Conservation (phyloP, 345 rosid species). For the Brassica incana region DNA sequence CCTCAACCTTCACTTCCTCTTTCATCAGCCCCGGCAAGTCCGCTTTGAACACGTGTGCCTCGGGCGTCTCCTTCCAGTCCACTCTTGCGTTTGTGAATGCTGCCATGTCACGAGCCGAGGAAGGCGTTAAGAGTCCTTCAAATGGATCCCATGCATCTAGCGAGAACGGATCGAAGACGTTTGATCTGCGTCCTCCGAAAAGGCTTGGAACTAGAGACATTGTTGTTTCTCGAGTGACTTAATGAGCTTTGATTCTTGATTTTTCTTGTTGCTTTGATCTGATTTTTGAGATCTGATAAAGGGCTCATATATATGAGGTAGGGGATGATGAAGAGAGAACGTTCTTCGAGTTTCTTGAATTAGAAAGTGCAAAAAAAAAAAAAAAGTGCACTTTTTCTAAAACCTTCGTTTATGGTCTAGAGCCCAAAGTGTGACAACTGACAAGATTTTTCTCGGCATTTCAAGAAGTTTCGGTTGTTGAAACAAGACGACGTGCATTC, state of each 20-base stretch:
- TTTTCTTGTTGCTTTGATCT: slow-evolving; percentile 26
- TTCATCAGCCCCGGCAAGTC: slow-evolving; percentile 39
- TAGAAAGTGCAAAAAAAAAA: neutral
- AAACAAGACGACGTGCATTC: slow-evolving; percentile 5
- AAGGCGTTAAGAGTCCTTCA: neutral
- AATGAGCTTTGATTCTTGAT: slow-evolving; percentile 2
- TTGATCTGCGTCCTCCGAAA: slow-evolving; percentile 22
- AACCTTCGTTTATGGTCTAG: slow-evolving; percentile 28
- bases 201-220: slow-evolving; percentile 1
- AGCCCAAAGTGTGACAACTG: neutral
- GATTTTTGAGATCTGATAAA: neutral
- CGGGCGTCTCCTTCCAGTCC: slow-evolving; percentile 42
- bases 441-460: slow-evolving; percentile 22
- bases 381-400: slow-evolving; percentile 14
- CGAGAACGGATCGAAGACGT: slow-evolving; percentile 35
- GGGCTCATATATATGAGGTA: slow-evolving; percentile 5
- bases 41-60: slow-evolving; percentile 40
- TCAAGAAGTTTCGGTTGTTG: slow-evolving; percentile 31
- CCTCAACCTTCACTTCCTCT: slow-evolving; percentile 42
- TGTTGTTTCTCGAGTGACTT: neutral
- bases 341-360: slow-evolving; percentile 29
- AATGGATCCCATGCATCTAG: slow-evolving; percentile 35
- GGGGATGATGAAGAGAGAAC: slow-evolving; percentile 9
- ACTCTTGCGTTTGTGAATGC: slow-evolving; percentile 31
- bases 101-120: slow-evolving; percentile 4